Evolutionary conservation across 2,329 filamentous ascomycete genomes (phyloP), one percentile per base, ranked within the genome.

Genomic region (Aspergillus sp.): DNA sequence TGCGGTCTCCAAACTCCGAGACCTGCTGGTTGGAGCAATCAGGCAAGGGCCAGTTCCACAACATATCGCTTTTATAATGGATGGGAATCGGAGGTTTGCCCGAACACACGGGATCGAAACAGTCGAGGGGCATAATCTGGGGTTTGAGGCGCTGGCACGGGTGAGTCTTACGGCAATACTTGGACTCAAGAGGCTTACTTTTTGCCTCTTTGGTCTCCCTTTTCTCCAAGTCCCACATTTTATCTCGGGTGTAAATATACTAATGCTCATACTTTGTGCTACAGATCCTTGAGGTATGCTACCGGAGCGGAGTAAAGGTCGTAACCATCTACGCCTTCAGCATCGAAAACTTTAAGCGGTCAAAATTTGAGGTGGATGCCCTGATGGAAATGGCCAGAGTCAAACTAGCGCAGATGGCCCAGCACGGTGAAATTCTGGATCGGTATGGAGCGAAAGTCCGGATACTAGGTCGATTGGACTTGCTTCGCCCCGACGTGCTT

Each of bases 31-130:
- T 66, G 91, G 91, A 55, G 90, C 93, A 50, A 79, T 98, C 54
- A 88, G 88, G 70, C 93, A 97, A 76, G 95, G 95, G 0, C 91
- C 92, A 2, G 89, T 99, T 55, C 95, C 95, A 9, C 88, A 91
- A 70, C 95, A 99, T 85, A 86, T 99, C 60, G 95, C 95, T n/a
- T 99, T 99, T 71, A 93, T 97, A 67, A 99, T 99, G 95, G 95
- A 99, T 73, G 95, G 95, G 56, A 99, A 99, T 77, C 82, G 95
- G 68, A 89, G 95, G 46, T 99, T 96, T 79, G 95, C 95, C 14
- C 85, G 90, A 61, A 90, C 84, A 62, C 91, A 95, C 77, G 87
- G 93, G 63, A 96, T 99, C 73, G 95, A 99, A 79, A 96, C 93
- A 0, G 88, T 98, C 35, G 93, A 99, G 76, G 95, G 95, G 23